These are phyloP conservation scores for Aegilops bicornis DNA, from an alignment of 176 grass and related monocot genomes.

Conservation along the genomic window DNA sequence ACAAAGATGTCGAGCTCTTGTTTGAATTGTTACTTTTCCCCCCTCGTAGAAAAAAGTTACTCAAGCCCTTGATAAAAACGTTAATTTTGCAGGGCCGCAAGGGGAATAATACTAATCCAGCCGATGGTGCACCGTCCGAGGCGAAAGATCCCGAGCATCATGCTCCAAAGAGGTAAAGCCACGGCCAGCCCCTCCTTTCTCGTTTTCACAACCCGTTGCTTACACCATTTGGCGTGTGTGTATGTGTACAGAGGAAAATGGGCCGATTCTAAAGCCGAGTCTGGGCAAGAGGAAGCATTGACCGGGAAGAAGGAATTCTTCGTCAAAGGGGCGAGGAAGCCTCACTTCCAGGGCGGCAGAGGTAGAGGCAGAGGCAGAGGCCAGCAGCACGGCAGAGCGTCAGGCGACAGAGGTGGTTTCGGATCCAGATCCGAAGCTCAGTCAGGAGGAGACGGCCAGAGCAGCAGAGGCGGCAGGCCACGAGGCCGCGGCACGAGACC, in stretches of 20 bases:
- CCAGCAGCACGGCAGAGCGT: not conserved
- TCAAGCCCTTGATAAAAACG: too few relatives aligned
- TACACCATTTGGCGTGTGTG: not conserved
- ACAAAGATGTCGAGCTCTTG: too few relatives aligned
- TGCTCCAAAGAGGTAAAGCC: conserved; percentile 47
- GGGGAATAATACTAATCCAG: conserved; percentile 38
- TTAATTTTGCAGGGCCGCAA: conserved; percentile 52
- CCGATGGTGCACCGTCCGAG: not conserved
- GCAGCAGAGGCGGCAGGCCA: conserved; percentile 16
- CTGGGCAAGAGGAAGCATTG: conserved; percentile 16
- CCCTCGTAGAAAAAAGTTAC: too few relatives aligned
- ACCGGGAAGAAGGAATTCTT: conserved; percentile 43
- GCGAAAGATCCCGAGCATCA: conserved; percentile 6
- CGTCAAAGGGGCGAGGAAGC: conserved; percentile 1
- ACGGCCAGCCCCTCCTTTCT: not conserved
- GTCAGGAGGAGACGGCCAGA: conserved; percentile 11
- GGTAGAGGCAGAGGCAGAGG: not conserved
- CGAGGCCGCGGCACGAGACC: not conserved
- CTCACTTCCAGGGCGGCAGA: not conserved
- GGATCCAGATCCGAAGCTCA: conserved; percentile 7
- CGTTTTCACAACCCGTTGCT: not conserved
- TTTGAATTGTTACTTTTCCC: too few relatives aligned
- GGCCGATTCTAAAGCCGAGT: not conserved
- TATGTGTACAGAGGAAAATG: conserved; percentile 48
- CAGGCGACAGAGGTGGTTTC: conserved; percentile 8